Base-by-base conservation (phyloP, 2,329 filamentous ascomycete species). In the Fusarium agapanthi region DNA sequence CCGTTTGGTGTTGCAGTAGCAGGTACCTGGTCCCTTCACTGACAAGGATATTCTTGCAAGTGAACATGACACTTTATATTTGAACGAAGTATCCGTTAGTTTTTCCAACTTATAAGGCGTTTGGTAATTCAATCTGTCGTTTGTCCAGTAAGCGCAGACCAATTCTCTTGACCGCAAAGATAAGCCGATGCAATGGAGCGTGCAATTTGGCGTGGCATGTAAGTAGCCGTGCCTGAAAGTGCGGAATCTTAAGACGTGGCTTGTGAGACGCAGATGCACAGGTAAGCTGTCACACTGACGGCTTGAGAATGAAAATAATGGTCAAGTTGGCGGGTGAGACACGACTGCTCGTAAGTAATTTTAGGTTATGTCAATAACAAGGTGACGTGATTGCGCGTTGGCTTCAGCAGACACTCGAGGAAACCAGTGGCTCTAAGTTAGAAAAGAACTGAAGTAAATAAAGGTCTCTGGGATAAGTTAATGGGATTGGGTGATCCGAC, bases 101-200 rank as follows among this genome's bases (percentile, higher is more conserved):
- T 2, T 34, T 14, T 2, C 7, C 4, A 24, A 18, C n/a, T 20
- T 3, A 2, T 5, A 18, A 26, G 6, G 15, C 8, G 7, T 26
- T 35, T 35, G 11, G 6, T 15, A 7, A 26, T 10, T 20, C 8
- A 35, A 35, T 35, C n/a, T 34, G n/a, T 10, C 9, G 15, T 20
- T 51, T 26, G 30, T 35, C 34, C 7, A 13, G 34, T 37, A 26
- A 53, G 10, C 6, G 5, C 1, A 28, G n/a, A 20, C 30, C 3
- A 14, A 26, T 35, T 51, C 12, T 22, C 16, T n/a, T 47, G n/a
- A 35, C n/a, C 30, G 18, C 28, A 18, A 47, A 20, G 11, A 16
- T 6, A 18, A 34, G 13, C 1, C 5, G 32, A n/a, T 9, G 26
- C 14, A 13, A n/a, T 57, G 7, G 3, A 38, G 26, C 24, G 14